phyloP scores from a whole-genome alignment of 805 yeast species.

The Sugiyamaella smithiae region DNA sequence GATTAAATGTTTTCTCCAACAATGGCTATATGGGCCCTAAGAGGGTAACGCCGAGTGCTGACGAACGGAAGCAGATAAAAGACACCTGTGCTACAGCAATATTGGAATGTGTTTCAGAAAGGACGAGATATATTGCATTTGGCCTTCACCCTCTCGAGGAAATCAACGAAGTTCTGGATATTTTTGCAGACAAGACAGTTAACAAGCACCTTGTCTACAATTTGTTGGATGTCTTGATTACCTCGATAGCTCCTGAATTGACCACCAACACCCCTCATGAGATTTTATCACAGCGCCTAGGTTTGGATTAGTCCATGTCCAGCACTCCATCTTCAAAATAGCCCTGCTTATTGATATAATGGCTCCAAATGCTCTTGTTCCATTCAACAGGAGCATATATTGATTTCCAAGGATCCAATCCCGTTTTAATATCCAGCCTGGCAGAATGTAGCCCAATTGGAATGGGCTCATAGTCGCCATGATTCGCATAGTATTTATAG shows the following conservation, averaged over 20 bases:
- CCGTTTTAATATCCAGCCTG: constrained; percentile 8
- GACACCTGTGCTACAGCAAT: constrained; percentile 13
- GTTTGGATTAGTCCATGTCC: background rate
- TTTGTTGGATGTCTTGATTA: constrained; percentile 29
- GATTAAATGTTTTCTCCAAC: constrained; percentile 46
- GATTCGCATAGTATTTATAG: constrained; percentile 3
- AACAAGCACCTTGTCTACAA: constrained; percentile 32
- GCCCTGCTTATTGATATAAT: constrained; percentile 10
- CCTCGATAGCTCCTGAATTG: constrained; percentile 30
- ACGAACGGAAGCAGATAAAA: constrained; percentile 36
- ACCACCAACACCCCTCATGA: constrained; percentile 27
- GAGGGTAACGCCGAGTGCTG: constrained; percentile 40
- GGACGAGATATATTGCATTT: constrained; percentile 19
- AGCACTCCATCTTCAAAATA: background rate
- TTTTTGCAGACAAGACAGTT: constrained; percentile 28
- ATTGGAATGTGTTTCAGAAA: constrained; percentile 20
- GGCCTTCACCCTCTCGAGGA: constrained; percentile 22
- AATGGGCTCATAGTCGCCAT: background rate
- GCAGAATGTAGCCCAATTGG: constrained; percentile 19
- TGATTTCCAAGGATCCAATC: background rate
- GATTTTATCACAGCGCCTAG: constrained; percentile 9
- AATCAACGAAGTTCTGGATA: constrained; percentile 27
- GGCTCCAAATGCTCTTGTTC: constrained; percentile 11
- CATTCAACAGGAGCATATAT: constrained; percentile 16
- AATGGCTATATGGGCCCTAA: constrained; percentile 53